Percentiles rank a stretch among this genome's conserved stretches.
Conservation (phyloP, 495 filamentous ascomycete species). For the Hypoxylon fragiforme region DNA sequence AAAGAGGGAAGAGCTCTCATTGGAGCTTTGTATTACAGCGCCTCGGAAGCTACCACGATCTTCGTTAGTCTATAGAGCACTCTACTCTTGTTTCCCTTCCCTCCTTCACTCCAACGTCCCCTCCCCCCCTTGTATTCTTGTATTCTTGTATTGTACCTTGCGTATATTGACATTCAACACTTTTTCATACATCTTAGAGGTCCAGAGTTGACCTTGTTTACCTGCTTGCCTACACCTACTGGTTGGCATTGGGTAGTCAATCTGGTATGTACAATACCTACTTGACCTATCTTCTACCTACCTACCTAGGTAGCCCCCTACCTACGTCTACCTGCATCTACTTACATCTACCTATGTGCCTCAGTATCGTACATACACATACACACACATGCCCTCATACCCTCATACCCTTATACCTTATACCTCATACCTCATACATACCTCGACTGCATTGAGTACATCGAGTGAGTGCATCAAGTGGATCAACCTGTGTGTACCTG, state of each 20-base stretch:
- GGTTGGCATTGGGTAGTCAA: too few relatives aligned
- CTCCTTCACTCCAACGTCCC: too few relatives aligned
- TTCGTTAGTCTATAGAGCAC: conserved; percentile 20
- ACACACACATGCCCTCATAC: not conserved
- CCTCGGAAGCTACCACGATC: conserved; percentile 28
- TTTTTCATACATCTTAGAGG: too few relatives aligned
- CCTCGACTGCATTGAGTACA: conserved; percentile 1
- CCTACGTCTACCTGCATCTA: too few relatives aligned
- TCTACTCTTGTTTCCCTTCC: not conserved
- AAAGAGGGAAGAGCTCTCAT: conserved; percentile 10
- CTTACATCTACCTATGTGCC: too few relatives aligned
- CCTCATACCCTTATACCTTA: conserved; percentile 9
- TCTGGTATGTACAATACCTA: too few relatives aligned
- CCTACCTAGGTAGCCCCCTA: conserved; percentile 11
- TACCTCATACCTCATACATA: conserved; percentile 6
- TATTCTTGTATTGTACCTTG: not conserved
- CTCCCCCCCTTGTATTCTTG: too few relatives aligned
- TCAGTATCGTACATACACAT: too few relatives aligned
- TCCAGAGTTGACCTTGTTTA: too few relatives aligned
- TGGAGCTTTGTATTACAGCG: conserved; percentile 27
- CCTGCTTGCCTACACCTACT: too few relatives aligned
- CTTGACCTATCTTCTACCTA: too few relatives aligned
- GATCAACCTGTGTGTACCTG: conserved; percentile 24
- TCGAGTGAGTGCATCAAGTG: conserved; percentile 17
- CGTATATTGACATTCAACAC: too few relatives aligned